Conservation (phyloP, 2,329 filamentous ascomycete genomes). For the Colletotrichum plurivorum region DNA sequence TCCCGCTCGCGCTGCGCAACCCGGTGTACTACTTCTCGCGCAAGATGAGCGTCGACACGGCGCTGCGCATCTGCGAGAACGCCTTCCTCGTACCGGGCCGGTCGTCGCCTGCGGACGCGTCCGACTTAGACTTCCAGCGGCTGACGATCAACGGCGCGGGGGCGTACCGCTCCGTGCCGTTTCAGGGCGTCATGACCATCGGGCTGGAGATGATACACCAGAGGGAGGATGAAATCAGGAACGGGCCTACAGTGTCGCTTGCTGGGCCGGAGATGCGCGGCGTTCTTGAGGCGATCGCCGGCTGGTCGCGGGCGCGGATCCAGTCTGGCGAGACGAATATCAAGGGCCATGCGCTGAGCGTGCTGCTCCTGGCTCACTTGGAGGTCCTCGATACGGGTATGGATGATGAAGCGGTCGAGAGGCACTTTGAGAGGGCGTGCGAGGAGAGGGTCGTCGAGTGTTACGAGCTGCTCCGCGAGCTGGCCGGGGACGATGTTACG, state of each 20-base stretch:
- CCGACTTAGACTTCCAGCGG: conserved; percentile 51
- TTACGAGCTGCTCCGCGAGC: conserved; percentile 51
- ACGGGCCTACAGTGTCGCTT: conserved; percentile 48
- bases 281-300: conserved; percentile 46
- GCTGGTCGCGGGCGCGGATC: conserved; percentile 53
- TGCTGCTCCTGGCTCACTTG: conserved; percentile 53
- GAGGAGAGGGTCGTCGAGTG: conserved; percentile 46
- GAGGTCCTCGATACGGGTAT: conserved; percentile 51
- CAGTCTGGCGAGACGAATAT: conserved; percentile 59
- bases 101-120: conserved; percentile 15
- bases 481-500: conserved; percentile 46
- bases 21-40: conserved; percentile 67
- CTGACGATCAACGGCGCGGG: conserved; percentile 58
- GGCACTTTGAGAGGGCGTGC: conserved; percentile 47
- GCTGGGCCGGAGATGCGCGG: conserved; percentile 50
- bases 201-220: conserved; percentile 62
- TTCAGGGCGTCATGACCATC: conserved; percentile 58
- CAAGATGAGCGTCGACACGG: conserved; percentile 62
- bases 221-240: conserved; percentile 56
- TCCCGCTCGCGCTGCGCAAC: conserved; percentile 58
- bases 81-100: conserved; percentile 37
- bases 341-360: conserved; percentile 54
- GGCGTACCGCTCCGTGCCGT: conserved; percentile 57
- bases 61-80: conserved; percentile 46
- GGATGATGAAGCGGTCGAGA: conserved; percentile 48